Evolutionary conservation across 75 land plant species (phyloP), one percentile per base, ranked within the genome.

Genomic region (Pinus taeda): DNA sequence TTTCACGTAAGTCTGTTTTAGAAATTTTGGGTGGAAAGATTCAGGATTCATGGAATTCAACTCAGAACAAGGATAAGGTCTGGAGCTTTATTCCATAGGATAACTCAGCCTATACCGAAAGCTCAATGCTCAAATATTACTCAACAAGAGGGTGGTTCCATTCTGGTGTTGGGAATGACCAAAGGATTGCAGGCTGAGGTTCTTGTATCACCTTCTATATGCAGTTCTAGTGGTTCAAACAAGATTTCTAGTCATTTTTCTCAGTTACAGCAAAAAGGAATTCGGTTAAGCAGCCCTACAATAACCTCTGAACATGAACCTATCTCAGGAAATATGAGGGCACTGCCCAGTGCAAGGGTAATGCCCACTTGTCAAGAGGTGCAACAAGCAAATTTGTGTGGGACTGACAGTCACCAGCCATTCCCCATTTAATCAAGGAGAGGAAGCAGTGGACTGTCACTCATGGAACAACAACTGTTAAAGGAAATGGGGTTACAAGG

Each of bases 1-100:
- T 80, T 64, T 70, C 77, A 18, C 74, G 82, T 60, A 76, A 79
- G 0, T 75, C 33, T 37, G 63, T 71, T 75, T 57, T 59, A 29
- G 73, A 80, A 61, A 75, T 70, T 30, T 63, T 59, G 53, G 11
- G 37, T 20, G 26, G 59, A 63, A 75, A n/a, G n/a, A n/a, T n/a
- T n/a, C n/a, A n/a, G 59, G 64, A 73, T n/a, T 2, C 57, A 33
- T n/a, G 57, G 9, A 20, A 53, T n/a, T 20, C 30, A 77, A 20
- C 3, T 49, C 4, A 3, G 12, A 57, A 57, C 42, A 76, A 73
- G 60, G 29, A 60, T 15, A 61, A 79, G 3, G 57, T 74, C 15
- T n/a, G n/a, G n/a, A n/a, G 20, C 75, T 26, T 33, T 45, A 30
- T 60, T 33, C 33, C 26, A 22, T 75, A 49, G 57, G 18, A 42